A percentile compares a stretch with the other conserved stretches of the same genome.
These are phyloP conservation scores for Hsuehochloa calcarea DNA, from an alignment of 176 grass and related monocot species.

Conservation along the genomic window DNA sequence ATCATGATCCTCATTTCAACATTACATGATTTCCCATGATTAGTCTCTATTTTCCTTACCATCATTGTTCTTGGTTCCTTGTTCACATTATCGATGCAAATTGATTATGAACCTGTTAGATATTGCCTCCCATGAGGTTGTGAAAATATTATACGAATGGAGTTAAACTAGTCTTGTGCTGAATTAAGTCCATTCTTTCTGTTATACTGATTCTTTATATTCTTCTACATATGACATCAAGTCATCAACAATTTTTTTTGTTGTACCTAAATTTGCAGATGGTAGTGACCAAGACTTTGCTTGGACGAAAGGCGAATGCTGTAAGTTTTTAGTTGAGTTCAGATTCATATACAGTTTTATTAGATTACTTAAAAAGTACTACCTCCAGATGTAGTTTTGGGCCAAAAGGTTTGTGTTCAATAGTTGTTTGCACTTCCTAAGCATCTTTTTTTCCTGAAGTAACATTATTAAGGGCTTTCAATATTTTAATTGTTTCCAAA, in stretches of 20 bases:
- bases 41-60: not conserved
- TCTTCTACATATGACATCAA: not conserved
- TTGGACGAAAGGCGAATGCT: constrained; percentile 31
- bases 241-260: not conserved
- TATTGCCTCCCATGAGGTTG: not conserved
- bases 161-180: constrained; percentile 15
- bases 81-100: not conserved
- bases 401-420: constrained; percentile 13
- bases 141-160: not conserved
- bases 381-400: not conserved
- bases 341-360: not conserved
- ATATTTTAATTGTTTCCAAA: not conserved
- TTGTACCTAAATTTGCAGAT: constrained; percentile 39
- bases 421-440: constrained; percentile 11
- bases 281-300: constrained; percentile 48
- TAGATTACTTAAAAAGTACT: not conserved
- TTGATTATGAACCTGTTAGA: constrained; percentile 26
- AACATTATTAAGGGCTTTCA: not conserved
- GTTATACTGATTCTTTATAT: not conserved
- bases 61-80: constrained; percentile 1
- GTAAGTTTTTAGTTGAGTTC: constrained; percentile 40
- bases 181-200: not conserved
- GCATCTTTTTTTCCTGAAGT: not conserved
- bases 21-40: not conserved
- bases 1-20: not conserved